These are phyloP conservation scores for Martensiomyces pterosporus DNA, from an alignment of 192 early-diverging fungal species.

Conservation along the genomic window DNA sequence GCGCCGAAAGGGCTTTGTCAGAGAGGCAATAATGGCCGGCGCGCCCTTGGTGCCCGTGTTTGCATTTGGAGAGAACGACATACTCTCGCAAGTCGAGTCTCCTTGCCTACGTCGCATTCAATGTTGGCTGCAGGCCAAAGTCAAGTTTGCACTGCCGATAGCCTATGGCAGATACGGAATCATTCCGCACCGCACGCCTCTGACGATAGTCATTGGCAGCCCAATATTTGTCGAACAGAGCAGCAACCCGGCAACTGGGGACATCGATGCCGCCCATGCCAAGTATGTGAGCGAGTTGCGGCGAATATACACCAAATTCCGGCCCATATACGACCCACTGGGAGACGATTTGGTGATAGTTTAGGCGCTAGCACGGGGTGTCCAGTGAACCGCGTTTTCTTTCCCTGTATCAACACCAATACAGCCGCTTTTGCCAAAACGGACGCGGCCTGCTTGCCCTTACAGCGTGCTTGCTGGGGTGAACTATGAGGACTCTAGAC, in stretches of 20 bases:
- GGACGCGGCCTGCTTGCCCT: no score
- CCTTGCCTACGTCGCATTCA: conserved; percentile 62
- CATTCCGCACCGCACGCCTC: conserved; percentile 33
- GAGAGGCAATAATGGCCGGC: conserved; percentile 79
- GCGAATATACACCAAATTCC: conserved; percentile 33
- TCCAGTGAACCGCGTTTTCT: no score
- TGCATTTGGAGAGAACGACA: conserved; percentile 92
- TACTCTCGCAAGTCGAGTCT: conserved; percentile 77
- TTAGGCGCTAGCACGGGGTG: no score
- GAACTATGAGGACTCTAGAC: no score
- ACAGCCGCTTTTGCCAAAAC: no score
- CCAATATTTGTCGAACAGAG: conserved; percentile 33
- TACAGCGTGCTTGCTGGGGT: no score
- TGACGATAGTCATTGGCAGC: conserved; percentile 29
- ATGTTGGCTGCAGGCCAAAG: conserved; percentile 61
- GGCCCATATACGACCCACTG: conserved; percentile 44
- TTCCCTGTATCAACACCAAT: no score
- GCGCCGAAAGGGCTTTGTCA: conserved; percentile 87
- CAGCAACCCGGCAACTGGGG: conserved; percentile 19
- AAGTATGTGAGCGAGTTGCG: conserved; percentile 30
- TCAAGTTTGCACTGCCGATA: conserved; percentile 72
- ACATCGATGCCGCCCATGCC: conserved; percentile 35
- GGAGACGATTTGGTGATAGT: conserved; percentile 36
- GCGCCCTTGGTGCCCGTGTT: conserved; percentile 83
- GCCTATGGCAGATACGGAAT: conserved; percentile 73